Evolutionary conservation across 441 rosid genomes (phyloP), one percentile per base, ranked within the genome.

Genomic region (Bruguiera hainesii): DNA sequence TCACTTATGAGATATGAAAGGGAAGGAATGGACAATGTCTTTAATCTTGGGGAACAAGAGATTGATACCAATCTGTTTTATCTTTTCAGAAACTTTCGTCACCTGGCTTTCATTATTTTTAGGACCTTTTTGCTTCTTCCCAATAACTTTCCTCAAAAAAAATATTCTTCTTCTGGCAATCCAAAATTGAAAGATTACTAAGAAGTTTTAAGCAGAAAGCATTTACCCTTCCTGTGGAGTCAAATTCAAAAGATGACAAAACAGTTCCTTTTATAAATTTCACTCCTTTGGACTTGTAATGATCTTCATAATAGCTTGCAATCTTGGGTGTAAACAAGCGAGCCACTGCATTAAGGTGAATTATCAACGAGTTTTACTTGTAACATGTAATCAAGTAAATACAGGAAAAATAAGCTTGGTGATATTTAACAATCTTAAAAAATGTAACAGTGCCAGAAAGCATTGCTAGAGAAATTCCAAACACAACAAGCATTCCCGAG

Each of bases 281-380:
- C 70, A 91, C 96, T 57, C 98, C 97, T 82, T 89, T 94, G 59
- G 92, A 85, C 58, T 60, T 81, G 74, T 94, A 94, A 73, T 82
- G 84, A 10, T 89, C 91, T 76, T 94, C 98, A 73, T 91, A 91
- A 78, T 81, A 85, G 66, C 68, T 84, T 56, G 98, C 96, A 61
- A 94, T 91, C 76, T 87, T 89, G 13, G 89, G 97, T 10, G 96
- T 88, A 82, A 94, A 91, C 65, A 94, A 85, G 52, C 97, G 96
- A 13, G 91, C 94, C 97, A 94, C 97, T 91, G 85, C 71, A 73
- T 73, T 53, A 50, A 55, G 68, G 23, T 48, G 60, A 64, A 19
- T 9, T 59, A 37, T 21, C 5, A 60, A 39, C 4, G 30, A 5
- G 25, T 52, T 51, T 16, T 21, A 67, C 3, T 7, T 11, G 28